These are phyloP conservation scores for Chlorella sp. DNA, from an alignment of 139 green algal genomes.

Conservation along the genomic window DNA sequence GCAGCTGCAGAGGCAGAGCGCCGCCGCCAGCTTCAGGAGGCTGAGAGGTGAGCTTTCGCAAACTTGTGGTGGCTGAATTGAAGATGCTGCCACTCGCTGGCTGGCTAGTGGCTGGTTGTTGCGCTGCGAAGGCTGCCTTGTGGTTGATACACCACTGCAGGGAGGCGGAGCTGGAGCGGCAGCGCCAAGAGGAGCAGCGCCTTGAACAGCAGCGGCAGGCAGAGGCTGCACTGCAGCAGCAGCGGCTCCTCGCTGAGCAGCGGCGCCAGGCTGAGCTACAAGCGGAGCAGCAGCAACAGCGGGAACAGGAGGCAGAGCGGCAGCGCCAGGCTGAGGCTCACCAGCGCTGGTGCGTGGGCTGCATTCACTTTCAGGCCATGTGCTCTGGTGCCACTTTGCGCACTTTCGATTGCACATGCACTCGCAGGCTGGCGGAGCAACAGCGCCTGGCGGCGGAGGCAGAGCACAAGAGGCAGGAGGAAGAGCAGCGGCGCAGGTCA, in stretches of 20 bases:
- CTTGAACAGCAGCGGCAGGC: background rate
- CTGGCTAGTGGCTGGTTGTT: background rate
- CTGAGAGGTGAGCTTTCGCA: background rate
- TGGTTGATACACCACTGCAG: background rate
- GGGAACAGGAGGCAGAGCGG: background rate
- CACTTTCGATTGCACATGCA: background rate
- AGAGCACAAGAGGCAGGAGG: constrained; percentile 23
- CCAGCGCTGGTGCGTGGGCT: no score
- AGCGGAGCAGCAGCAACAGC: constrained; percentile 13
- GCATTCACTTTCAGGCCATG: no score
- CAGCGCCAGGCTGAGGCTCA: no score
- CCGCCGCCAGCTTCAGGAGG: constrained; percentile 8
- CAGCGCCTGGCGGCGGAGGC: constrained; percentile 11
- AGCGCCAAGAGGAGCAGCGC: background rate
- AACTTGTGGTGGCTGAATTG: background rate
- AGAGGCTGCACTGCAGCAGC: background rate
- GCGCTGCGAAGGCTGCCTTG: background rate
- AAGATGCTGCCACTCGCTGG: background rate
- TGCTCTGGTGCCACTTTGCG: background rate
- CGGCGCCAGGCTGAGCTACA: constrained; percentile 1
- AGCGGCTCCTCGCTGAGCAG: background rate
- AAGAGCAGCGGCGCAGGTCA: constrained; percentile 11
- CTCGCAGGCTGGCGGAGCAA: constrained; percentile 20
- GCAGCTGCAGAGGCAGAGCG: background rate
- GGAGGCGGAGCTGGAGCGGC: background rate